Percentiles rank a stretch among this genome's conserved stretches.
These are phyloP conservation scores for Hyaloscypha finlandica DNA, from an alignment of 495 filamentous ascomycete species.

Conservation along the genomic window DNA sequence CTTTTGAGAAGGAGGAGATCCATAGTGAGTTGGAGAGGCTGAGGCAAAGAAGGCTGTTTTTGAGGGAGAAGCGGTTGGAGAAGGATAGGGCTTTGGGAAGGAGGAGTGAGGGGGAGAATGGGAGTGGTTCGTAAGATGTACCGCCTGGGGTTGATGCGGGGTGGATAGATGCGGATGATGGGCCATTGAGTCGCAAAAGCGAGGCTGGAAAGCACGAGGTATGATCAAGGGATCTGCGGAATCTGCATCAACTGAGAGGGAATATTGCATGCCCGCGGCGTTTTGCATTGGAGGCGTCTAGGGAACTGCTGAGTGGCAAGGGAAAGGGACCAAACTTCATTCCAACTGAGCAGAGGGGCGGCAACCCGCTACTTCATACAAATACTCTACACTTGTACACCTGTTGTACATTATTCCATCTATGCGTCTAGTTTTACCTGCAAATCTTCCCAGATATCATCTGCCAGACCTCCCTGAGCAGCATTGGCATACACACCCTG, in stretches of 20 bases:
- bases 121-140: not conserved
- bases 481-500: slow-evolving; percentile 70
- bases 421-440: slow-evolving; percentile 47
- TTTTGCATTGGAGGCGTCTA: slow-evolving; percentile 27
- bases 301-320: not conserved
- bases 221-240: no score
- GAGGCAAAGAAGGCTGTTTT: slow-evolving; percentile 58
- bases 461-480: slow-evolving; percentile 42
- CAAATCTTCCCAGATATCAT: slow-evolving; percentile 51
- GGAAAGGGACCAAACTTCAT: not conserved
- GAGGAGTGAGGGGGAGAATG: slow-evolving; percentile 31
- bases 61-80: slow-evolving; percentile 60
- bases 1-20: slow-evolving; percentile 87
- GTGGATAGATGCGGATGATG: not conserved
- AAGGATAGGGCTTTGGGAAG: slow-evolving; percentile 34
- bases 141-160: not conserved
- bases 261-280: slow-evolving; percentile 5
- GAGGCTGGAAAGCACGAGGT: not conserved
- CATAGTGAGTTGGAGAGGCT: slow-evolving; percentile 73
- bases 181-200: not conserved
- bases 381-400: slow-evolving; percentile 28
- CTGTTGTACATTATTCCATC: slow-evolving; percentile 20
- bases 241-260: not conserved
- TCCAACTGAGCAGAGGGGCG: not conserved
- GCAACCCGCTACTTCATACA: slow-evolving; percentile 12